These are phyloP conservation scores for Acephala macrosclerotiorum DNA, from an alignment of 2,329 filamentous ascomycete genomes.

Conservation along the genomic window DNA sequence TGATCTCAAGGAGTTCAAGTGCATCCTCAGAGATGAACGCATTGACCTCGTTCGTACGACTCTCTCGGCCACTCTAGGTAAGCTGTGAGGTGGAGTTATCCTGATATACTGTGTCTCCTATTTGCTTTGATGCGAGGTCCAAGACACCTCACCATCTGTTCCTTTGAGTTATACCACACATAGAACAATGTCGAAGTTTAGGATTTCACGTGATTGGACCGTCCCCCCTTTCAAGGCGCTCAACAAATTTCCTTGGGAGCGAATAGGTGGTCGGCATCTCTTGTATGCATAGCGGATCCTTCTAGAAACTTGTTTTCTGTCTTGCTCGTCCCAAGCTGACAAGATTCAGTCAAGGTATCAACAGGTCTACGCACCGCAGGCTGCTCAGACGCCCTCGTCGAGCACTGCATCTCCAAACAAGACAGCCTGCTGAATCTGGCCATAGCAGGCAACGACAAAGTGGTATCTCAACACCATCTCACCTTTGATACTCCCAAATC, in stretches of 20 bases:
- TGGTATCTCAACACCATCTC: constrained; percentile 11
- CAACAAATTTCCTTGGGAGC: background rate
- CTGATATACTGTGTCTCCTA: background rate
- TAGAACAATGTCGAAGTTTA: background rate
- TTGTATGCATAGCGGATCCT: background rate
- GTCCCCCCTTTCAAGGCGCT: background rate
- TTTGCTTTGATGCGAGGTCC: too few relatives aligned
- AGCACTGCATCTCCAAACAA: constrained; percentile 33
- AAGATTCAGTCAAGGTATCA: constrained; percentile 30
- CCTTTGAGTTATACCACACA: background rate
- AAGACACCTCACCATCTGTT: background rate
- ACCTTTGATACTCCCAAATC: background rate
- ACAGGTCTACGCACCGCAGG: constrained; percentile 42
- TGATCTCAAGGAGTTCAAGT: constrained; percentile 55
- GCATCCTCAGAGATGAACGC: constrained; percentile 47
- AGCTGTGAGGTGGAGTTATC: constrained; percentile 30
- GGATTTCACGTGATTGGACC: background rate
- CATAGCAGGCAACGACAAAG: constrained; percentile 46
- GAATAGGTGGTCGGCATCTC: background rate
- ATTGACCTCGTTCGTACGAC: constrained; percentile 49
- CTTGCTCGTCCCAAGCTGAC: constrained; percentile 11
- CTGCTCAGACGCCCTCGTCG: constrained; percentile 35
- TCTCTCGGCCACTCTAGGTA: constrained; percentile 57
- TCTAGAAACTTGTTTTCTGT: background rate
- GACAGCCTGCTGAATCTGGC: constrained; percentile 41